Base-by-base conservation (phyloP, 176 grass and related monocot genomes). In the Carex myosuroides region DNA sequence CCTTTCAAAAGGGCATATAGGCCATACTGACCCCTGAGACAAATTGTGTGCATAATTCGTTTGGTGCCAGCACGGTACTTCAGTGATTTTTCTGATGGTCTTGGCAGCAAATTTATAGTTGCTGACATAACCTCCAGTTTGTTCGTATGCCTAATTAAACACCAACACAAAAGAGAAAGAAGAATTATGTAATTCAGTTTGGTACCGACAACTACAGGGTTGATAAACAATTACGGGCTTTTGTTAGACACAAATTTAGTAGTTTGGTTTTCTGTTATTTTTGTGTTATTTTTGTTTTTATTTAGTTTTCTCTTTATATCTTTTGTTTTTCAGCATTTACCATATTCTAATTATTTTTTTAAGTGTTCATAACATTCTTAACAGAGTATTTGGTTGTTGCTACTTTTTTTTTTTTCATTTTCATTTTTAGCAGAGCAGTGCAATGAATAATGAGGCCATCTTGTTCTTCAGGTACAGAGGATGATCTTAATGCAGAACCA, bases 391-490 rank as follows among this genome's bases (percentile, higher is more conserved):
- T 59, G 42, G 18, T 62, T 81, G 33, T 42, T 81, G 57, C 39
- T 44, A 80, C 8, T 0, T 6, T 16, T 50, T 66, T 29, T 30
- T 13, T 60, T 61, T 46, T 46, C 44, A 9, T 50, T 42, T 26
- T 32, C 16, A 75, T 75, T 10, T 56, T 16, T 77, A 77, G 24
- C 22, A 32, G 32, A 32, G 13, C 13, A 77, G 32, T 17, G 20
- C 24, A 77, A 56, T 32, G 33, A 26, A 17, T 77, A 77, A 77
- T 56, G 52, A 55, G 73, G 24, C 5, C 24, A 35, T 78, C 24
- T 78, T 57, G 24, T 78, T 17, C 59, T 64, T 81, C 17, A 60
- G 60, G 60, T 83, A 66, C 81, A 32, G 81, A 83, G n/a, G 81
- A 68, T 55, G 62, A 69, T 26, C 64, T 30, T 32, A 83, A 83